Evolutionary conservation across 106 monocot species (phyloP).

Genomic region (Allium fistulosum): DNA sequence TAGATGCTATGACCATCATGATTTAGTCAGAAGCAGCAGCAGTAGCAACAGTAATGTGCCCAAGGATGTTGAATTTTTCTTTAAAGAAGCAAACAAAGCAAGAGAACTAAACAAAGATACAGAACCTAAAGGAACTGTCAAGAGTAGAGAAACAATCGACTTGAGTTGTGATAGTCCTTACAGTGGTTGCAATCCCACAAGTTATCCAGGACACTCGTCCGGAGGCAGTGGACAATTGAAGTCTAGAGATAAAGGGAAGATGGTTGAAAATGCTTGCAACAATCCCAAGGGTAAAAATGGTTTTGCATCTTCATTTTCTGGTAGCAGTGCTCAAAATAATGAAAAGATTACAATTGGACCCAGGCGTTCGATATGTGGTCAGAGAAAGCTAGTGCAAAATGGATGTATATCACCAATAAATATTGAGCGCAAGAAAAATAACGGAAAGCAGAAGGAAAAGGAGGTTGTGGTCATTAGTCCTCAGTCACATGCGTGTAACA

Average conservation of each 20-base stretch:
- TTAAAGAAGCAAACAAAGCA: slow-evolving; percentile 23
- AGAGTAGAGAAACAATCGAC: slow-evolving; percentile 9
- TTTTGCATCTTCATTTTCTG: slow-evolving; percentile 1
- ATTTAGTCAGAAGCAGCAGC: slow-evolving; percentile 1
- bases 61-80: slow-evolving; percentile 21
- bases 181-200: slow-evolving; percentile 11
- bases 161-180: not conserved
- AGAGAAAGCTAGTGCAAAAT: slow-evolving; percentile 48
- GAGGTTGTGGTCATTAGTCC: not conserved
- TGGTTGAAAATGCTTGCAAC: slow-evolving; percentile 5
- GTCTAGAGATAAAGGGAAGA: slow-evolving; percentile 21
- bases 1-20: not conserved
- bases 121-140: not conserved
- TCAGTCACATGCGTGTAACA: not conserved
- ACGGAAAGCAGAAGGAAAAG: not conserved
- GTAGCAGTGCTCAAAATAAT: slow-evolving; percentile 1
- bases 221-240: not conserved
- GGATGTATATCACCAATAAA: slow-evolving; percentile 60
- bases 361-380: slow-evolving; percentile 10
- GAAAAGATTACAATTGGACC: not conserved
- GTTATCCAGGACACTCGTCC: not conserved
- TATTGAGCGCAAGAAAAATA: slow-evolving; percentile 12
- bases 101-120: slow-evolving; percentile 1
- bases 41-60: not conserved
- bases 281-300: slow-evolving; percentile 12